Conservation (phyloP, 306 rosid species). For the Cyclanthera cordifolia region DNA sequence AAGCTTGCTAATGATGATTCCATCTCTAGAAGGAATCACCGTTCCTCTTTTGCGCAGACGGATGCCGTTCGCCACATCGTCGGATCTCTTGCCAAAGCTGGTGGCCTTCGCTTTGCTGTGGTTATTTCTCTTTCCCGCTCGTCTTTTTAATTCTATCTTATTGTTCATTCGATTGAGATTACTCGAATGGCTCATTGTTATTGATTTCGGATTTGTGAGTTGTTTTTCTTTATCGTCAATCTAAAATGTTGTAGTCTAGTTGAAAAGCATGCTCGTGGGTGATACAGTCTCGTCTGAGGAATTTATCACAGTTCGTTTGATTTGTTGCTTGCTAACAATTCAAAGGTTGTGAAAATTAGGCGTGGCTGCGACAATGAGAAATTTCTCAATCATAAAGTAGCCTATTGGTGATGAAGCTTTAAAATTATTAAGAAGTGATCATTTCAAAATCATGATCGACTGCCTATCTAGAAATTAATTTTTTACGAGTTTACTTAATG, state of each 20-base stretch:
- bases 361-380: neutral
- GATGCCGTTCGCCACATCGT: constrained; percentile 66
- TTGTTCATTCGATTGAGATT: neutral
- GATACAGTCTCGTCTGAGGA: neutral
- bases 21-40: constrained; percentile 25
- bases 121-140: constrained; percentile 23
- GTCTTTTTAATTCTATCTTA: neutral
- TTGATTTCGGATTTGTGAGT: neutral
- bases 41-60: constrained; percentile 35
- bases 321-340: neutral
- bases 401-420: too few relatives aligned
- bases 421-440: too few relatives aligned
- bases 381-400: too few relatives aligned
- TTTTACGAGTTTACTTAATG: too few relatives aligned
- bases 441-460: too few relatives aligned
- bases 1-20: constrained; percentile 8
- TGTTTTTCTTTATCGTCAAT: neutral
- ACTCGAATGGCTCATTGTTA: neutral
- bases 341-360: neutral
- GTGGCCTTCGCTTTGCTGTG: constrained; percentile 82
- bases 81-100: constrained; percentile 59
- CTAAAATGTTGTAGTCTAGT: neutral
- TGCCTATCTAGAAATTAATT: too few relatives aligned
- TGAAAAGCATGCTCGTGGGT: neutral
- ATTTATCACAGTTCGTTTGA: neutral